Conservation (phyloP, 2,329 filamentous ascomycete species). For the Sclerotiophoma versabilis region DNA sequence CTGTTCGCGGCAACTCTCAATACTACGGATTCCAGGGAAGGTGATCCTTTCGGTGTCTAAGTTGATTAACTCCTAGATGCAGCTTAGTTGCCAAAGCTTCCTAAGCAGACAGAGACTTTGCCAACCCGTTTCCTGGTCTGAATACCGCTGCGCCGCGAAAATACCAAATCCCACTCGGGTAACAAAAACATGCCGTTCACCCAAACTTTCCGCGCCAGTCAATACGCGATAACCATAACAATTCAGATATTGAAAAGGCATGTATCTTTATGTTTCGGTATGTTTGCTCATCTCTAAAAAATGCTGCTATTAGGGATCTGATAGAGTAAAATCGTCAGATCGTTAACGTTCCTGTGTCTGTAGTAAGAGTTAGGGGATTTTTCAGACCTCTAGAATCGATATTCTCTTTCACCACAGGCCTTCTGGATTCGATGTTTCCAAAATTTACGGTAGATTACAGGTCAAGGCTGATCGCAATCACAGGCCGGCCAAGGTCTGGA, state of each 20-base stretch:
- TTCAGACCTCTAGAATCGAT: too few species aligned
- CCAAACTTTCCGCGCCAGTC: too few species aligned
- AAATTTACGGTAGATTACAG: neutral
- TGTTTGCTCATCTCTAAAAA: too few species aligned
- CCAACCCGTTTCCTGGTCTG: constrained; percentile 1
- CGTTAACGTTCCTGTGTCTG: too few species aligned
- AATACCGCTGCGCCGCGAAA: neutral
- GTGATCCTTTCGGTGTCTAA: constrained; percentile 1
- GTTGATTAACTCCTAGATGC: constrained; percentile 10
- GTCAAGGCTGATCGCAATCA: constrained; percentile 3
- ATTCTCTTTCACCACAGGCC: neutral
- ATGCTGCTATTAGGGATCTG: too few species aligned
- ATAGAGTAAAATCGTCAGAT: too few species aligned
- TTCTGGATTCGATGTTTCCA: neutral
- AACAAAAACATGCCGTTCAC: too few species aligned
- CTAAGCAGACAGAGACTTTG: constrained; percentile 1
- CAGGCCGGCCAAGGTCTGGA: neutral
- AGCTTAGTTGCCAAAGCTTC: constrained; percentile 11
- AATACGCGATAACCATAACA: too few species aligned
- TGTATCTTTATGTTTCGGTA: too few species aligned
- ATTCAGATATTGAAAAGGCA: too few species aligned
- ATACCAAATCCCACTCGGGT: neutral
- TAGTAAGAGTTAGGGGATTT: too few species aligned
- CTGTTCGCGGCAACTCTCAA: neutral
- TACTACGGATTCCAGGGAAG: neutral